Conservation (phyloP, 495 filamentous ascomycete genomes). For the Parathielavia hyrcaniae region DNA sequence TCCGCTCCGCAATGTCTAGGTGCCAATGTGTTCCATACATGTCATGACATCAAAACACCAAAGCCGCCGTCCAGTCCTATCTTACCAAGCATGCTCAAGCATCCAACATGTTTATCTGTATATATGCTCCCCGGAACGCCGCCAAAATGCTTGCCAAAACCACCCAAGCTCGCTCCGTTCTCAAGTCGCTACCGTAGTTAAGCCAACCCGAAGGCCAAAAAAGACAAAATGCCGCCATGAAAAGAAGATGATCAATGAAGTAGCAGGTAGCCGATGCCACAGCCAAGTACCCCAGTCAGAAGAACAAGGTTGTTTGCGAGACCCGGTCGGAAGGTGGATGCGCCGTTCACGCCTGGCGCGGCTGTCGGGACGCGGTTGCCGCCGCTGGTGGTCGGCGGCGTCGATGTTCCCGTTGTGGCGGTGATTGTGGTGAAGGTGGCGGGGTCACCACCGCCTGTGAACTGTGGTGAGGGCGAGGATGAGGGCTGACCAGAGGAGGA, state of each 20-base stretch:
- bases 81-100: too few relatives aligned
- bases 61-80: too few relatives aligned
- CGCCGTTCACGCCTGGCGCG: background rate
- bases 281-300: background rate
- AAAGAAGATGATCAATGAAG: background rate
- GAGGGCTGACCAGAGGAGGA: constrained; percentile 3
- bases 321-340: background rate
- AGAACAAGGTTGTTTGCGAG: background rate
- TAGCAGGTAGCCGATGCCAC: background rate
- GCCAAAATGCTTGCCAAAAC: too few relatives aligned
- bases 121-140: background rate
- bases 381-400: background rate
- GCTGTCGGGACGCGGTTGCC: constrained; percentile 6
- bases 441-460: background rate
- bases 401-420: background rate
- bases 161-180: too few relatives aligned
- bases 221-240: background rate
- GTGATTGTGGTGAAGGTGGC: background rate
- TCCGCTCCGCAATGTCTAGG: too few relatives aligned
- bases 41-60: too few relatives aligned
- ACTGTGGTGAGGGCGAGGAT: background rate
- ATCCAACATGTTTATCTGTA: too few relatives aligned
- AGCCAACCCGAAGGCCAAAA: background rate
- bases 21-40: too few relatives aligned
- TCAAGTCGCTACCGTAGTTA: background rate